Evolutionary conservation across 176 grass and related monocot genomes (phyloP), one percentile per base, ranked within the genome.

Genomic region (Raddia guianensis): DNA sequence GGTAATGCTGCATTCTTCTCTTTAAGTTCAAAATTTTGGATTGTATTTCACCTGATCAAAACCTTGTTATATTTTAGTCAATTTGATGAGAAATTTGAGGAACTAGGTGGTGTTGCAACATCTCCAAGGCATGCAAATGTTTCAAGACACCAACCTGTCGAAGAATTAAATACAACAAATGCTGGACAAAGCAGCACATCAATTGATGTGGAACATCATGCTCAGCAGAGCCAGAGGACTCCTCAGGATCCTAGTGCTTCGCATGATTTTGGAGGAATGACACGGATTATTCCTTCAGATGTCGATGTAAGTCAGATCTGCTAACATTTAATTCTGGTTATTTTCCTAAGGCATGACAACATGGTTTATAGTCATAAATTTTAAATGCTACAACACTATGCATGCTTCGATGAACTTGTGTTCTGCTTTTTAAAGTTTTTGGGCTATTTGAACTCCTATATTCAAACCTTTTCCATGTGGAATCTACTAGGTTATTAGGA

Each of bases 31-130:
- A 45, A 77, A 77, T 56, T 68, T 21, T 54, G 15, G 35, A 74
- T 6, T 34, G 1, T 48, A 73, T 73, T 45, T 63, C 66, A 81
- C 46, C 78, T 94, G 50, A 86, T 78, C 46, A 68, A 57, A 73
- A 53, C 18, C 51, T 86, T 87, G 3, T 52, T 82, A 12, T 80
- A 34, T 84, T 62, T 34, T 56, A 99, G 96, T 91, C 93, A 93
- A 93, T 99, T 95, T 69, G 92, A 95, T 12, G 96, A 93, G 56
- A 91, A 92, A 80, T 77, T 98, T 84, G 96, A 99, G 73, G 93
- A 99, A 78, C 44, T 89, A 83, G 89, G 83, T 83, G 73, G 72
- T 77, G 84, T 18, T 78, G 71, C 82, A 52, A 88, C 91, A 82
- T 72, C 86, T 7, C 79, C 84, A 44, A 76, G 37, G 11, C 50